Evolutionary conservation across 106 monocot species (phyloP), one percentile per base, ranked within the genome.

Genomic region (Chionographis japonica): DNA sequence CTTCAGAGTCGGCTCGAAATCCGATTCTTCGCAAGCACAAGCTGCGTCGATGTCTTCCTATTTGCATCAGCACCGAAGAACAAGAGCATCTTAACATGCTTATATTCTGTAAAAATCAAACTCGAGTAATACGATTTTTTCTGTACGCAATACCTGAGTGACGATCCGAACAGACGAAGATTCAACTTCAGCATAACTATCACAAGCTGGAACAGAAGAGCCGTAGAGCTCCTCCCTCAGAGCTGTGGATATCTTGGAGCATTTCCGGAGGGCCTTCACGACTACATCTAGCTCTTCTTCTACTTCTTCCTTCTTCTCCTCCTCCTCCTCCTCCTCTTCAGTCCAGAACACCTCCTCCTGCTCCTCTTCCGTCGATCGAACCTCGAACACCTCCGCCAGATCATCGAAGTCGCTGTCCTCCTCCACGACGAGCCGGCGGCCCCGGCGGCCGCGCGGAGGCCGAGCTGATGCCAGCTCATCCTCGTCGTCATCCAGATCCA

Each of bases 141-240:
- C 12, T 41, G n/a, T 37, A 73, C 5, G 56, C 60, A 16, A 12
- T 75, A 90, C 90, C 92, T 94, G 93, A 52, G 92, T 98, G 3
- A 98, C 85, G 49, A 98, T 87, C 46, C 89, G 84, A 7, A 68
- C 83, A 2, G 80, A 81, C 66, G 89, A 85, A 60, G 60, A 68
- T 8, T 98, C 97, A 12, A 84, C 85, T 65, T 98, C 97, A 0
- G 92, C 78, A 63, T 98, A 98, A 35, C 92, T 64, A 17, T 89
- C 95, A 54, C 65, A 82, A 55, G 67, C 62, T 59, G 40, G 14
- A 37, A 67, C 67, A 6, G 91, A 58, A 36, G 89, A 87, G n/a
- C 97, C 97, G 70, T 84, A 98, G 7, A 98, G 74, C 74, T 98
- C 97, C 62, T 65, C 67, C 27, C 83, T 64, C 64, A 98, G 72